Evolutionary conservation across 2,329 filamentous ascomycete genomes (phyloP), one percentile per base, ranked within the genome.

Genomic region (Ceratocystis papillata): DNA sequence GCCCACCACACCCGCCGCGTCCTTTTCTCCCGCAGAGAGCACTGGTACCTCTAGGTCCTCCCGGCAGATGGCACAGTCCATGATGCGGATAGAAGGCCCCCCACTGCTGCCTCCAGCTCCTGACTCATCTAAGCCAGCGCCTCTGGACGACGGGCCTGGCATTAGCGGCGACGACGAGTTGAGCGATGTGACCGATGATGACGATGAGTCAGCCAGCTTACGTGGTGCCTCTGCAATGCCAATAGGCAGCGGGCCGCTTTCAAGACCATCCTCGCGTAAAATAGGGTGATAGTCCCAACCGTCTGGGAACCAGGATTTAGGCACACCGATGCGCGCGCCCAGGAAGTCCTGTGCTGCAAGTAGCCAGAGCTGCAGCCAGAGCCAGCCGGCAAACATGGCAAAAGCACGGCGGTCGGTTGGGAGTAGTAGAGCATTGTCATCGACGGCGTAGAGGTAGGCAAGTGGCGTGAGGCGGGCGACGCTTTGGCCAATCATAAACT

Each of bases 241-340:
- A 67, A 96, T 89, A 0, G 92, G 91, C 69, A 96, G 76, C 0
- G 85, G 87, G 22, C 88, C 90, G 20, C 88, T 85, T 77, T 96
- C 89, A 59, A 90, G 76, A 67, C 86, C 88, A 69, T 96, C 91
- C 72, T 91, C 89, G 33, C 90, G 84, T 25, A 99, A 79, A 2
- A 96, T 81, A 0, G 91, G 93, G 74, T 99, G 93, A 74, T 99
- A 99, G 73, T 99, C 93, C 82, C 96, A 99, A 0, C 88, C 89
- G 66, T 85, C 82, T n/a, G 84, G 82, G 68, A 80, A 78, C 84
- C 84, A 87, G 63, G 83, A 81, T 57, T 83, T 81, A 1, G 86
- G 87, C 0, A 97, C 77, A 65, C 91, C 90, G 77, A 94, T 93
- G n/a, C 94, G 81, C 1, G 93, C 90, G 0, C 94, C 93, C 2